Evolutionary conservation across 2,329 filamentous ascomycete genomes (phyloP), one percentile per base, ranked within the genome.

Genomic region (Huntiella bhutanensis): DNA sequence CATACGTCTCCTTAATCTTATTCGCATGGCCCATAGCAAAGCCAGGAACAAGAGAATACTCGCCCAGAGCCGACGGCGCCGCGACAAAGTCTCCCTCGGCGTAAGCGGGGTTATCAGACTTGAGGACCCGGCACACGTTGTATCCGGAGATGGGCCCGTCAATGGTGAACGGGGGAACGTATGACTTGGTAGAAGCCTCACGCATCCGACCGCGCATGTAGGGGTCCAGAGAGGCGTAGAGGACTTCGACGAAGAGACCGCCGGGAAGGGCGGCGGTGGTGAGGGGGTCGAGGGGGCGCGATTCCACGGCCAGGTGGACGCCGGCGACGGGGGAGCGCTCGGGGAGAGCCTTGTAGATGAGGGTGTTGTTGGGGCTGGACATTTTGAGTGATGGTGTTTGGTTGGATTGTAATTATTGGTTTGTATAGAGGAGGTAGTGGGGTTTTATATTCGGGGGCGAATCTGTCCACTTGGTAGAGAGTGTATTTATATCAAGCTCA

Each of bases 141-240:
- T 61, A 60, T 62, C 78, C 87, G 53, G 62, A 63, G 52, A 93
- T 71, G 52, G 82, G 73, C 54, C 72, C 62, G 58, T 69, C 68
- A 41, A 82, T 60, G 12, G 67, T 58, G 56, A 77, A 84, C 11
- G 60, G 51, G 1, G 58, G 55, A 1, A 52, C 39, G 52, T 62
- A 91, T 7, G 81, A 85, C 63, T 80, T 75, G 57, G 64, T 55
- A 33, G 66, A 59, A 5, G 80, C 57, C 41, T 68, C 62, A 41
- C 83, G 77, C 81, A 93, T 87, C 54, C 75, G 73, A 51, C 80
- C 81, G 48, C 86, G 80, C 67, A 82, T 75, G 66, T 92, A 93
- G 2, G 85, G 85, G 61, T 93, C 85, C 63, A 80, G 80, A 36
- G 82, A 87, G 52, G 77, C 68, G 60, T 81, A 84, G 56, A 80